phyloP scores from a whole-genome alignment of 345 rosid genomes.

The Carallia pectinifolia region DNA sequence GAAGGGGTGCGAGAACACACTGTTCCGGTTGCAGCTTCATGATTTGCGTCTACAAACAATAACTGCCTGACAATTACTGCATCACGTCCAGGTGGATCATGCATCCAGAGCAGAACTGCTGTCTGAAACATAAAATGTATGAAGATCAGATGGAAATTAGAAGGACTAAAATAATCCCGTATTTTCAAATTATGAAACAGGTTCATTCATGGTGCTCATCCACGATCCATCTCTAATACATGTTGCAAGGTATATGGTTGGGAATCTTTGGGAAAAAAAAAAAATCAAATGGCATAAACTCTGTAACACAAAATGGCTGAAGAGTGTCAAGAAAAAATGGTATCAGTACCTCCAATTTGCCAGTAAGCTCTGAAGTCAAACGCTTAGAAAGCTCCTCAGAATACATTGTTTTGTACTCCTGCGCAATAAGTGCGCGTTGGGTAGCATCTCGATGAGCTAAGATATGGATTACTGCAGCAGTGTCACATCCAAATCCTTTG shows the following conservation, averaged over 20 bases:
- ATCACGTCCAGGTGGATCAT: constrained; percentile 64
- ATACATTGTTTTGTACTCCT: constrained; percentile 49
- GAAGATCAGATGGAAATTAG: background rate
- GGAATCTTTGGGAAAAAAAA: too few relatives aligned
- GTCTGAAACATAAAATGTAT: constrained; percentile 31
- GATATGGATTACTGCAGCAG: constrained; percentile 45
- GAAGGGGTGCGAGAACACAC: constrained; percentile 65
- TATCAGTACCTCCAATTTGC: constrained; percentile 53
- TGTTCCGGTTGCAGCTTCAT: constrained; percentile 52
- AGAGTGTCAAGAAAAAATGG: constrained; percentile 1
- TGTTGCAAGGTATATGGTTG: too few relatives aligned
- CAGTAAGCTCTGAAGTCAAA: constrained; percentile 54
- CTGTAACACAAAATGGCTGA: background rate
- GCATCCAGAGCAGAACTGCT: constrained; percentile 67
- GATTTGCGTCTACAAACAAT: constrained; percentile 10
- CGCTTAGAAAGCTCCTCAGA: constrained; percentile 47
- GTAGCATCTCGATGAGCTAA: constrained; percentile 65
- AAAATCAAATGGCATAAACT: background rate
- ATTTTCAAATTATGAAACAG: background rate
- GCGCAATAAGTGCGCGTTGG: constrained; percentile 54
- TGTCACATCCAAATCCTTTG: constrained; percentile 62
- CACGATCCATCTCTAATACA: background rate
- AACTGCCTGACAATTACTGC: constrained; percentile 47
- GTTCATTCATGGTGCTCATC: background rate
- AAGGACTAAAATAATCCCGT: background rate